Base-by-base conservation (phyloP, 345 rosid genomes). In the Moricandia arvensis region DNA sequence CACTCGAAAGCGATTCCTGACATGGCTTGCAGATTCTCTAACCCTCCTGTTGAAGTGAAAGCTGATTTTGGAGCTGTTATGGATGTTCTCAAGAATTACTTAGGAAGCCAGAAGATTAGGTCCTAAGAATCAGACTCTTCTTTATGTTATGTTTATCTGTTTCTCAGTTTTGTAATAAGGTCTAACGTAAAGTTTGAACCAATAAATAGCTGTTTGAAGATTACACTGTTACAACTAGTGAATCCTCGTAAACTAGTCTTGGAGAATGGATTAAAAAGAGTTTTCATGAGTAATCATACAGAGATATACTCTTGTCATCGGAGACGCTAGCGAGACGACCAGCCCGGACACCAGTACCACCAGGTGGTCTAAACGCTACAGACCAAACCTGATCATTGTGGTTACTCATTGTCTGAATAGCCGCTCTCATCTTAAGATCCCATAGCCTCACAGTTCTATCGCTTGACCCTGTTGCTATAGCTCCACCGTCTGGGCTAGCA, bases 311-410 rank as follows among this genome's bases (percentile, higher is more conserved):
- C 81, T 95, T 92, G 87, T 90, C 99, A 74, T 95, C 99, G 0
- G 96, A 90, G 18, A 95, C 97, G 66, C 97, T 95, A 64, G 91
- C 98, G 15, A 92, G 90, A 12, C 91, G 85, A 41, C 91, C 90
- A 49, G 80, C 82, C 8, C 87, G 86, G 41, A 35, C 76, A 24
- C 87, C 83, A 0, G 82, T 79, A 15, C 88, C 87, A 35, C 84
- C 91, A 0, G 80, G 80, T 57, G 89, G 87, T 37, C 89, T 87
- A 84, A 92, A 95, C 1, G 97, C 82, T 65, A 95, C 99, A 34
- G 83, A 88, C 98, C 99, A 95, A 49, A 95, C 98, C 78, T 95
- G 98, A 79, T 90, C 99, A 1, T 85, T 74, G 73, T 92, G 99
- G 78, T 88, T 89, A 59, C 85, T 92, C 99, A 88, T 86, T 38